Percentiles rank a stretch among this genome's conserved stretches.
These are phyloP conservation scores for Lumnitzera racemosa DNA, from an alignment of 345 rosid genomes.

Conservation along the genomic window DNA sequence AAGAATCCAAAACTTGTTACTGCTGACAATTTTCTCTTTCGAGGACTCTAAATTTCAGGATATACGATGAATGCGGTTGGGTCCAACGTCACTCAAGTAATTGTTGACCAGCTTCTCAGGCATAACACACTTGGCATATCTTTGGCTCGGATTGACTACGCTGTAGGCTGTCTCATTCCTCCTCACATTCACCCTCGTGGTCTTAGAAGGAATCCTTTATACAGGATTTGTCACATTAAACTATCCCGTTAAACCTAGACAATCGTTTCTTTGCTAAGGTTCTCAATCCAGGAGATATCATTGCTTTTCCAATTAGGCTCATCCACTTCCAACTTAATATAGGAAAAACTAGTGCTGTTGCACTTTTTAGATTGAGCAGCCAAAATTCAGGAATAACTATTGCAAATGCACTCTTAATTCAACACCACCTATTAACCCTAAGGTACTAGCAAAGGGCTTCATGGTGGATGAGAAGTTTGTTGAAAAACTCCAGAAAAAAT, in stretches of 20 bases:
- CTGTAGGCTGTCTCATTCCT: conserved; percentile 11
- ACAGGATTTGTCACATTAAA: conserved; percentile 18
- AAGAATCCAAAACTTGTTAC: conserved; percentile 9
- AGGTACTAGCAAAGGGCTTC: conserved; percentile 15
- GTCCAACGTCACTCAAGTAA: conserved; percentile 7
- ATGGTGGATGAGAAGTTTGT: conserved; percentile 15
- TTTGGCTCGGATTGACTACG: conserved; percentile 11
- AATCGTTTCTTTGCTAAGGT: conserved; percentile 18
- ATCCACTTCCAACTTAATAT: conserved; percentile 19
- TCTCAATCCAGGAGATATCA: conserved; percentile 13
- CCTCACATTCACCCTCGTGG: conserved; percentile 19
- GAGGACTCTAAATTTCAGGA: conserved; percentile 5
- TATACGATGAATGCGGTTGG: conserved; percentile 12
- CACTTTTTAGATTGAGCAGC: conserved; percentile 16
- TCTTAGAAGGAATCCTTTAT: conserved; percentile 10
- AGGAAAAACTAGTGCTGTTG: conserved; percentile 11
- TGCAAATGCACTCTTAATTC: conserved; percentile 10
- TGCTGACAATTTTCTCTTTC: conserved; percentile 9
- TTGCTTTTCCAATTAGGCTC: conserved; percentile 17
- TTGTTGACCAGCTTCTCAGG: conserved; percentile 4
- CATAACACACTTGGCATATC: conserved; percentile 18
- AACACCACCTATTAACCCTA: conserved; percentile 7
- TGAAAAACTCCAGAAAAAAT: conserved; percentile 7
- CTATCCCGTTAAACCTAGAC: conserved; percentile 12
- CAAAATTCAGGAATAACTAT: conserved; percentile 16